These are phyloP conservation scores for Epichloe scottii DNA, from an alignment of 2,329 filamentous ascomycete species.

Conservation along the genomic window DNA sequence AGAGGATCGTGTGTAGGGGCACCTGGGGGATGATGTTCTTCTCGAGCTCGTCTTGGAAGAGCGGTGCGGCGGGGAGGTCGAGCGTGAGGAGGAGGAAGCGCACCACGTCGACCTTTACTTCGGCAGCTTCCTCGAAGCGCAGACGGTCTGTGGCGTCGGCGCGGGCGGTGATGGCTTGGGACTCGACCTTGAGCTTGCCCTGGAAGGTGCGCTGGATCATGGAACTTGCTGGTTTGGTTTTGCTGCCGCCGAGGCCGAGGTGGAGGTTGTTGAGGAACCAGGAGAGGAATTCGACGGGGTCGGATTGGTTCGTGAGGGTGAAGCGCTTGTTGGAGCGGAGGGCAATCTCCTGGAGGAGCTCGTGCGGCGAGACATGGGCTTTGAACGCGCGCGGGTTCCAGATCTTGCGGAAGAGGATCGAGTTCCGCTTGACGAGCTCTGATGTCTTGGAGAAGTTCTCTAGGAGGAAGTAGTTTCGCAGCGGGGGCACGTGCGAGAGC, in stretches of 20 bases:
- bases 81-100: constrained; percentile 88
- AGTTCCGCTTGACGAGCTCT: constrained; percentile 78
- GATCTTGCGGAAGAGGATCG: constrained; percentile 85
- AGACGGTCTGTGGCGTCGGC: constrained; percentile 78
- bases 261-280: constrained; percentile 98
- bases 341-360: constrained; percentile 88
- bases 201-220: constrained; percentile 92
- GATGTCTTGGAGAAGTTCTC: constrained; percentile 61
- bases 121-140: constrained; percentile 82
- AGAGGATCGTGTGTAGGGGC: constrained; percentile 68
- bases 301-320: constrained; percentile 78
- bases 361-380: constrained; percentile 91
- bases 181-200: constrained; percentile 81
- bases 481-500: constrained; percentile 74
- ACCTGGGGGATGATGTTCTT: constrained; percentile 94
- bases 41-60: constrained; percentile 91
- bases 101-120: constrained; percentile 62
- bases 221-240: constrained; percentile 69
- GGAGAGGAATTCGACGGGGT: constrained; percentile 89
- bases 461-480: constrained; percentile 85
- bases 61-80: constrained; percentile 78
- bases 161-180: constrained; percentile 83
- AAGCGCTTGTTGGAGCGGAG: constrained; percentile 86
- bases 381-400: constrained; percentile 98
- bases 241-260: constrained; percentile 78